Base-by-base conservation (phyloP, 495 filamentous ascomycete genomes). In the Chaetomidium leptoderma region DNA sequence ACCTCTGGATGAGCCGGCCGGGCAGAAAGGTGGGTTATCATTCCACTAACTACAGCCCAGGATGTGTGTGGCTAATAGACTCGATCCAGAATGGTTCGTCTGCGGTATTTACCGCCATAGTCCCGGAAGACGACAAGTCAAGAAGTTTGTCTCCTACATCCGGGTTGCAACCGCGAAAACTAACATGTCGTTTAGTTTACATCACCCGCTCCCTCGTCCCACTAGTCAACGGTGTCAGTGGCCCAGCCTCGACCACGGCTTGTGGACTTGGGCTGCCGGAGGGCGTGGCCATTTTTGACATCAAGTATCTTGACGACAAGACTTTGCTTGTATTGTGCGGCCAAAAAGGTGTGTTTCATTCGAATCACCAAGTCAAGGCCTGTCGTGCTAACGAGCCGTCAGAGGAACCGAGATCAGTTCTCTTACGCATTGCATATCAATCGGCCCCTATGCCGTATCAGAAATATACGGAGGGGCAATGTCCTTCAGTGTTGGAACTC, bases 241-340 rank as follows among this genome's bases (percentile, higher is more conserved):
- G 61, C 19, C 36, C 61, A 1, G 37, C 66, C 4, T 59, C 58
- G 4, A 70, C 69, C 3, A 60, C 60, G 27, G 67, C 67, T 6
- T 67, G 75, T 40, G 58, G 61, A 1, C 42, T 83, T 8, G 53
- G 55, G 10, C 67, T 83, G 8, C 75, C 73, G 6, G 61, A 71
- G 52, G 74, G 70, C 10, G 39, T 47, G 4, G 66, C 55, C 7
- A 66, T 83, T 10, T 53, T 76, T 23, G 80, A 84, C 60, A 55
- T 81, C 7, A 79, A 78, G 55, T 81, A 81, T 50, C 58, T 79
- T 10, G 64, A 78, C 55, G 70, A 75, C 53, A 62, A 69, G 21
- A 66, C 54, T 16, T 57, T 83, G 4, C 63, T 81, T 11, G 59
- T 80, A 2, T 59, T 84, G 6, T 80, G 76, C 67, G 47, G 67